A percentile compares a stretch with the other conserved stretches of the same genome.
Conservation (phyloP, 495 filamentous ascomycete genomes). For the Penicillium dipodomyicola region DNA sequence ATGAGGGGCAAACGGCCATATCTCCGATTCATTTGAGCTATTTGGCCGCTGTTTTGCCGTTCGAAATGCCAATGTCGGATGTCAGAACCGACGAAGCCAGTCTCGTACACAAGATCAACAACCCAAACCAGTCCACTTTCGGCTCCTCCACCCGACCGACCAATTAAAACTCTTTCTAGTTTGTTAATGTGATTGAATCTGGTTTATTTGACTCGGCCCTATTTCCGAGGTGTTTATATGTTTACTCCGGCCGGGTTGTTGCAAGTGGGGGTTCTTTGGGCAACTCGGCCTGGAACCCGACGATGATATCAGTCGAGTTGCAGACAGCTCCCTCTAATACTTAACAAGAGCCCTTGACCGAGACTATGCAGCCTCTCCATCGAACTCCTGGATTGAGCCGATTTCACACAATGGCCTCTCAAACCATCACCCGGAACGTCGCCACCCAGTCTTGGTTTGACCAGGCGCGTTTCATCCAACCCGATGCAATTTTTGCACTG, state of each 20-base stretch:
- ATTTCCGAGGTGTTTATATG: neutral
- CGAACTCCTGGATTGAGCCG: neutral
- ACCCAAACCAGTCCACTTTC: neutral
- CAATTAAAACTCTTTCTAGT: neutral
- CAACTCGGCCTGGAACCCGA: slow-evolving; percentile 4
- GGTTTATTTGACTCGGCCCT: neutral
- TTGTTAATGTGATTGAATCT: neutral
- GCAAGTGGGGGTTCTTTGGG: neutral
- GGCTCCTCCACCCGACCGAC: slow-evolving; percentile 3
- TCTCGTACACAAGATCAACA: neutral
- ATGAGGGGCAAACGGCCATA: slow-evolving; percentile 9
- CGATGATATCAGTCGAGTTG: neutral
- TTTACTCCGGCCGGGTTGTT: neutral
- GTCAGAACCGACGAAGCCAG: slow-evolving; percentile 2
- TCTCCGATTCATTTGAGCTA: neutral
- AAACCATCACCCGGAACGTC: neutral
- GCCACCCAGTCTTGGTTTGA: slow-evolving; percentile 19
- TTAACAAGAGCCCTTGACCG: neutral
- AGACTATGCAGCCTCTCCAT: neutral
- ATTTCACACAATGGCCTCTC: slow-evolving; percentile 5
- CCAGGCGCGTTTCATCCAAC: slow-evolving; percentile 26
- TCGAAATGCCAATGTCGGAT: slow-evolving; percentile 4
- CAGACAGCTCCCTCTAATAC: neutral
- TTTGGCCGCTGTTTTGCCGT: neutral
- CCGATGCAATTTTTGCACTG: slow-evolving; percentile 39